Base-by-base conservation (phyloP, 2,329 filamentous ascomycete genomes). In the Phaeosphaeriaceae sp. region DNA sequence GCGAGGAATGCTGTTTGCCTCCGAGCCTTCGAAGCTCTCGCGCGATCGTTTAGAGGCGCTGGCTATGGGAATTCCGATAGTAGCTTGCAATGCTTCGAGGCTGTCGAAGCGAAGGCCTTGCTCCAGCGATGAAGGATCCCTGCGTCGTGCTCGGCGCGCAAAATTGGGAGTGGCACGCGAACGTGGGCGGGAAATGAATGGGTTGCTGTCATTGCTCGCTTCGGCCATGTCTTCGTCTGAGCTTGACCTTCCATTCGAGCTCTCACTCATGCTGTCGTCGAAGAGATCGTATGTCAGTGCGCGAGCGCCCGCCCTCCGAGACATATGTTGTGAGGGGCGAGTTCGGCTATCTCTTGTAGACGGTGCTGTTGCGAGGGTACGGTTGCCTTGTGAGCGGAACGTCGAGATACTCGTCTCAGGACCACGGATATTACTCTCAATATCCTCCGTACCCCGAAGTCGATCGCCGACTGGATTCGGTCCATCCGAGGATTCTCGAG, bases 1-100 rank as follows among this genome's bases (percentile, higher is more conserved):
- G 9, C 33, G 49, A 13, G 54, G 49, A 15, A 68, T 50, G 21
- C 65, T 63, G 20, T 58, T 65, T 2, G 44, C 54, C 17, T 68
- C 61, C 3, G 47, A 22, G 10, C 27, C 41, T 21, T 69, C 69
- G 33, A 56, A 62, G n/a, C 54, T 64, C 15, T 73, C 65, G 13
- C 60, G 57, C 11, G 60, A 46, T 24, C 67, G 68, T 54, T 70
- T 73, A 25, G 58, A 48, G 25, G 49, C 41, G 20, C 27, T 24
- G 21, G 13, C 9, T n/a, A n/a, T 22, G 45, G 31, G 31, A 36
- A 36, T 4, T 4, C 25, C 25, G 9, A 27, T 9, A 9, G 9
- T 9, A 9, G 25, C 25, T 5, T 27, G 25, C 25, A 27, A 27
- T 5, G 25, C 25, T 4, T 27, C 25, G 25, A 27, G 9, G 25